phyloP scores from a whole-genome alignment of 176 grass and related monocot genomes.

The Secale cereale region DNA sequence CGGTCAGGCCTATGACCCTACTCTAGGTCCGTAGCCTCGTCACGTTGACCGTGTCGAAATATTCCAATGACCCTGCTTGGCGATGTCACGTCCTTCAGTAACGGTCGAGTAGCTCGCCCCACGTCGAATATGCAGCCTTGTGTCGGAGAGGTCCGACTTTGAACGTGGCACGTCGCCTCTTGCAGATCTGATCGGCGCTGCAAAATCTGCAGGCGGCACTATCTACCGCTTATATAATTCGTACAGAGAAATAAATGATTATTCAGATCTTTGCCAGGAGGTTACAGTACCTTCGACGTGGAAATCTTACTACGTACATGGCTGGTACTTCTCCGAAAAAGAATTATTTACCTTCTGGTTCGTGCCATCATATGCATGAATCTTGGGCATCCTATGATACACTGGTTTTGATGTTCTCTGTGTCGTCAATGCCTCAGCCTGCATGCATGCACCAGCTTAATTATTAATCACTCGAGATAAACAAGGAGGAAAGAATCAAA shows the following conservation, averaged over 20 bases:
- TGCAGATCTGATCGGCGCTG: neutral
- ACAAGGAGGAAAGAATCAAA: slow-evolving; percentile 2
- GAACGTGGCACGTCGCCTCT: neutral
- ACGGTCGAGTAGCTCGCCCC: neutral
- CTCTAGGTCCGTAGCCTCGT: no score
- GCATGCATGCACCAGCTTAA: neutral
- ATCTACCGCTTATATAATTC: neutral
- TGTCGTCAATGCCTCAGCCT: neutral
- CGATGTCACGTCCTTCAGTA: neutral
- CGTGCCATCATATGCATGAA: neutral
- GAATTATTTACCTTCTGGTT: neutral
- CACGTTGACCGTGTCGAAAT: no score
- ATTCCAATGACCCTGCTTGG: neutral
- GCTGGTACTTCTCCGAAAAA: neutral
- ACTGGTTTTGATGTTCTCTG: neutral
- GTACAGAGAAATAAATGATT: neutral
- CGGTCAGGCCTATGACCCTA: no score
- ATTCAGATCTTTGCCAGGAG: neutral
- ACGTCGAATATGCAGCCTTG: neutral
- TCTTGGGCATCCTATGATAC: neutral
- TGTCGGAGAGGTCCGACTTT: neutral
- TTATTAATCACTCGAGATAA: neutral
- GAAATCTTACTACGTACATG: neutral
- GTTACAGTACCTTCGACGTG: neutral
- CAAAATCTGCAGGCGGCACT: neutral